These are phyloP conservation scores for Raphanus hybrid DNA, from an alignment of 441 rosid species.

Conservation along the genomic window DNA sequence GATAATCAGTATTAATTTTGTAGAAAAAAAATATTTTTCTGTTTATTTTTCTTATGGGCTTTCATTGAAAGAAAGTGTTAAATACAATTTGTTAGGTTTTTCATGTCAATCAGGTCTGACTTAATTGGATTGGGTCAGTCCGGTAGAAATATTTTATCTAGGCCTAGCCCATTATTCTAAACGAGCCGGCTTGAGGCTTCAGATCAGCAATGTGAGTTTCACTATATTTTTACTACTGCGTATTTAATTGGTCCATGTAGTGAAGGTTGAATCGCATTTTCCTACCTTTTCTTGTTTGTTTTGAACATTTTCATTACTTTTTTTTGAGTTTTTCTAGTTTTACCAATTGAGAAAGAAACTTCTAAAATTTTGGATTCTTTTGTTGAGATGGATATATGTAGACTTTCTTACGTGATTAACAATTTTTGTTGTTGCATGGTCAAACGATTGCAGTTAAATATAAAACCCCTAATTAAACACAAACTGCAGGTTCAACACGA, in stretches of 20 bases:
- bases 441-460: neutral
- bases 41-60: constrained; percentile 21
- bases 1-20: constrained; percentile 27
- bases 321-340: neutral
- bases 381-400: neutral
- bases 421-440: neutral
- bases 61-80: neutral
- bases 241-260: constrained; percentile 10
- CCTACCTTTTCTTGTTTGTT: neutral
- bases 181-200: neutral
- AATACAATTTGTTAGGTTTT: neutral
- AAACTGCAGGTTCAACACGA: neutral
- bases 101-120: neutral
- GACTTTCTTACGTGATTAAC: neutral
- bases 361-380: neutral
- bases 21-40: neutral
- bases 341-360: neutral
- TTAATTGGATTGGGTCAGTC: neutral
- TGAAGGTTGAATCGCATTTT: neutral
- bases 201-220: neutral
- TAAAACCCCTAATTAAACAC: neutral
- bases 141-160: neutral
- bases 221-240: neutral
- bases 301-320: neutral
- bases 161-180: neutral